Evolutionary conservation across 2,329 filamentous ascomycete genomes (phyloP).

Genomic region (Ascochyta viciae-villosae): DNA sequence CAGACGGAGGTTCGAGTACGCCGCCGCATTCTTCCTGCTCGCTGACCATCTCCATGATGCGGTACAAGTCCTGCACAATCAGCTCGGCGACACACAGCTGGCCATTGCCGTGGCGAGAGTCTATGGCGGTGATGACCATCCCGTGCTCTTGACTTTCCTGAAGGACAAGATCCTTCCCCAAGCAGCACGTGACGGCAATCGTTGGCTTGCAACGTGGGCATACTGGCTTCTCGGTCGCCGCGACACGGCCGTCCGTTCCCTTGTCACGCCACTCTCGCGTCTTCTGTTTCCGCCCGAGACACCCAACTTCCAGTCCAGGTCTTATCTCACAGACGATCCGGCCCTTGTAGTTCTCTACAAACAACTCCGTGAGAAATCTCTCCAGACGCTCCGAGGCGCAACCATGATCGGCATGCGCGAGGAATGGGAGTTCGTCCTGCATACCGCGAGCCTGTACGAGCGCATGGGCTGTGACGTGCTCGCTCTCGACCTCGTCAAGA

Average conservation of each 20-base stretch:
- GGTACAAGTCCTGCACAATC: slow-evolving; percentile 83
- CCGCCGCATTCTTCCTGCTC: slow-evolving; percentile 92
- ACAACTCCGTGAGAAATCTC: slow-evolving; percentile 79
- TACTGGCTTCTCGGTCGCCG: slow-evolving; percentile 88
- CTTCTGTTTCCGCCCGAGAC: slow-evolving; percentile 73
- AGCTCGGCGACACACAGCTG: slow-evolving; percentile 86
- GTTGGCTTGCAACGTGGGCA: slow-evolving; percentile 95
- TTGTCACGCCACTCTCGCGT: slow-evolving; percentile 81
- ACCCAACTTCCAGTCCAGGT: slow-evolving; percentile 74
- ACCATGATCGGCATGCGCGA: slow-evolving; percentile 78
- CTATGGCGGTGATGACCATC: slow-evolving; percentile 84
- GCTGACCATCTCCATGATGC: slow-evolving; percentile 86
- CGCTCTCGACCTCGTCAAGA: slow-evolving; percentile 81
- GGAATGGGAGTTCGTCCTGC: slow-evolving; percentile 89
- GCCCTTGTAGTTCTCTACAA: slow-evolving; percentile 86
- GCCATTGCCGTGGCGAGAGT: slow-evolving; percentile 87
- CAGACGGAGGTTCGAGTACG: slow-evolving; percentile 90
- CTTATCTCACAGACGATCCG: slow-evolving; percentile 89
- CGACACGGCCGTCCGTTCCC: slow-evolving; percentile 81
- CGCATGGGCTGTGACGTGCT: slow-evolving; percentile 94
- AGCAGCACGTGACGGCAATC: slow-evolving; percentile 81
- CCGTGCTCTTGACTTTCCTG: slow-evolving; percentile 75
- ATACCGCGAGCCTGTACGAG: slow-evolving; percentile 83
- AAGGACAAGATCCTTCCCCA: slow-evolving; percentile 79
- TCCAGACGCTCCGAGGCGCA: slow-evolving; percentile 85